Percentiles rank a stretch among this genome's conserved stretches.
Conservation (phyloP, 352 stramenopile genomes). For the Globisporangium polare region DNA sequence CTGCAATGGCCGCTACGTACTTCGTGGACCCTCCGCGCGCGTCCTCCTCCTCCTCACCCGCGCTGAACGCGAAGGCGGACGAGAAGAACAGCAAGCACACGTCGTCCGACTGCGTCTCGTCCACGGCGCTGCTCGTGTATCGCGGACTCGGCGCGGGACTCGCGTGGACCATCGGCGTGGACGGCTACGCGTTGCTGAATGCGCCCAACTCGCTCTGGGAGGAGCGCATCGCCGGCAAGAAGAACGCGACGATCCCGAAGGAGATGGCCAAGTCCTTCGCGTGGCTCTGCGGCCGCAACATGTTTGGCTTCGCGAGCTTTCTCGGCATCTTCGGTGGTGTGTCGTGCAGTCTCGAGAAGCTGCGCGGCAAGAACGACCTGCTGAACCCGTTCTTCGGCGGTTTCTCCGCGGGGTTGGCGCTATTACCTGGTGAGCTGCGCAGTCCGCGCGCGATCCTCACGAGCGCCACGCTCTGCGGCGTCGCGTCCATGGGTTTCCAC, state of each 20-base stretch:
- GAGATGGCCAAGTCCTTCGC: slow-evolving; percentile 32
- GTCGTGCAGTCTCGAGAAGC: slow-evolving; percentile 61
- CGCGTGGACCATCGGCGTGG: slow-evolving; percentile 74
- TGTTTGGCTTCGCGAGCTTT: slow-evolving; percentile 68
- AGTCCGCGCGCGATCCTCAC: slow-evolving; percentile 36
- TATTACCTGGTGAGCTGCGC: slow-evolving; percentile 43
- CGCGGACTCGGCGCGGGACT: slow-evolving; percentile 59
- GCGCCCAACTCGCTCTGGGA: slow-evolving; percentile 35
- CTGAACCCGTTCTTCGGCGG: slow-evolving; percentile 70
- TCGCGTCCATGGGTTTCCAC: slow-evolving; percentile 54
- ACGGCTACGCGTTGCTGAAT: slow-evolving; percentile 52
- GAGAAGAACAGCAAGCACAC: slow-evolving; percentile 26
- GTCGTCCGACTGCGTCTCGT: slow-evolving; percentile 59
- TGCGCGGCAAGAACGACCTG: slow-evolving; percentile 49
- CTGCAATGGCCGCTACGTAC: slow-evolving; percentile 9
- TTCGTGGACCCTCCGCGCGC: slow-evolving; percentile 13
- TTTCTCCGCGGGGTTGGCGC: slow-evolving; percentile 50
- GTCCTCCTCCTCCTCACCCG: slow-evolving; percentile 4
- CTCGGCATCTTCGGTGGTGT: slow-evolving; percentile 70
- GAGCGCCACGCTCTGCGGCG: slow-evolving; percentile 47
- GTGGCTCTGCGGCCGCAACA: slow-evolving; percentile 42
- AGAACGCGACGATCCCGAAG: slow-evolving; percentile 17
- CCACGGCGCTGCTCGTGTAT: slow-evolving; percentile 53
- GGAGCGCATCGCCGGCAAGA: slow-evolving; percentile 26
- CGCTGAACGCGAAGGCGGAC: slow-evolving; percentile 6